Percentiles rank a stretch among this genome's conserved stretches.
Evolutionary conservation across 2,329 filamentous ascomycete species (phyloP).

Genomic region (Salinomyces thailandicus): DNA sequence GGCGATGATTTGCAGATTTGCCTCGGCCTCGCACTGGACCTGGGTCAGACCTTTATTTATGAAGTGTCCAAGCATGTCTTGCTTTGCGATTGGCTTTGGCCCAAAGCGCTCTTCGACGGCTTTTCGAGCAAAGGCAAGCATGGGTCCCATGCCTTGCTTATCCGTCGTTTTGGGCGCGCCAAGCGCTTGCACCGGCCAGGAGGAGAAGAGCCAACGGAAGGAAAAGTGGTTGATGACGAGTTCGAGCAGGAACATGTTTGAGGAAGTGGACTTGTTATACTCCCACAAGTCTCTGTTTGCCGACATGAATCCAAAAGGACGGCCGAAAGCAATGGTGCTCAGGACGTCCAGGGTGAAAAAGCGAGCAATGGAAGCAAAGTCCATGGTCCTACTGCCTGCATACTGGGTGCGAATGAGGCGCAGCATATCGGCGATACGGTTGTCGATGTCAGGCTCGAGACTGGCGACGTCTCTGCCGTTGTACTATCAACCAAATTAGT

Average conservation of each 20-base stretch:
- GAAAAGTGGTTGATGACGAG: constrained; percentile 15
- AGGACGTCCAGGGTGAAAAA: constrained; percentile 50
- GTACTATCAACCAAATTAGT: no score
- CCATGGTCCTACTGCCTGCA: constrained; percentile 29
- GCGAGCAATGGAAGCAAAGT: constrained; percentile 40
- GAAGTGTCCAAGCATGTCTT: constrained; percentile 44
- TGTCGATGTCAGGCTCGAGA: constrained; percentile 42
- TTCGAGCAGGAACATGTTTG: constrained; percentile 17
- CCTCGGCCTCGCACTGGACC: constrained; percentile 31
- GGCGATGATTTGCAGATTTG: constrained; percentile 36
- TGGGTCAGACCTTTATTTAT: constrained; percentile 32
- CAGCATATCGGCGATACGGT: constrained; percentile 37
- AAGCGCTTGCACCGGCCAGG: constrained; percentile 14
- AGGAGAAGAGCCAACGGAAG: constrained; percentile 15
- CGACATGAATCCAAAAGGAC: constrained; percentile 42
- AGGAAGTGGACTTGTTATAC: constrained; percentile 14
- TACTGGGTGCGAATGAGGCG: constrained; percentile 42
- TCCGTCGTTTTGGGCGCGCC: constrained; percentile 20
- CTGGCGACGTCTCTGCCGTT: constrained; percentile 45
- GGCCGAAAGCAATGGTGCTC: constrained; percentile 42
- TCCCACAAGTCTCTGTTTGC: constrained; percentile 37
- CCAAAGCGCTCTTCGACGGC: constrained; percentile 19
- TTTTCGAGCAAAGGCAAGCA: constrained; percentile 16
- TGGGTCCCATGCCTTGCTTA: constrained; percentile 17
- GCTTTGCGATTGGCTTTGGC: constrained; percentile 18